Evolutionary conservation across 1,139 yeast genomes (phyloP), one percentile per base, ranked within the genome.

Genomic region (Sugiyamaella sp.): DNA sequence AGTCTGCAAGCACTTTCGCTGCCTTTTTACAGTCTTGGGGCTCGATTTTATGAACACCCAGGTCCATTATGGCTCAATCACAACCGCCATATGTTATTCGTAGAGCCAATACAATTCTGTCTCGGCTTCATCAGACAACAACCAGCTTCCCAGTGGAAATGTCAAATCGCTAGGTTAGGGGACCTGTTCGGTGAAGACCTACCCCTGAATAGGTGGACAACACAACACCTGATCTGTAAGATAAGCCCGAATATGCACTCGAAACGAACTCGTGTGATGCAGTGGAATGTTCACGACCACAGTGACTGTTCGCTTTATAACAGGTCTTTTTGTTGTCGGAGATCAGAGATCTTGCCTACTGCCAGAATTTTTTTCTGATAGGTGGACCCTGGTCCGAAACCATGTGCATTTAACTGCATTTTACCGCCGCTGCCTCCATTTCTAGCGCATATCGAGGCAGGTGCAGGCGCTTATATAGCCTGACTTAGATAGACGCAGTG

Each of bases 1-100:
- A 74, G 49, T 74, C 74, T 43, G 75, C 73, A 52, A 84, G 72
- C 24, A 85, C 80, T 25, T 63, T 60, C 2, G 85, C 85, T 2
- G 86, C 88, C 65, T 79, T 79, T 49, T 73, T 71, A 52, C 74
- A 76, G 63, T 83, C 88, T 22, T 65, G 68, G 45, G 67, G 60
- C 32, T 71, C 70, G 53, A 82, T 62, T 22, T 63, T 47, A 33
- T 61, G 58, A 14, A 60, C 61, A 9, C 27, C 43, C 42, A 5
- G 39, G 20, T 33, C 14, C 47, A 43, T 43, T 17, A 10, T 12
- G 35, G 35, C 14, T 12, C 14, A n/a, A n/a, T n/a, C n/a, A n/a
- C n/a, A n/a, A n/a, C 4, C 14, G 14, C 35, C 8, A 12, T 29
- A 24, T 12, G 4, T 29, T 29, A 8, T 29, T 14, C 35, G n/a